These are phyloP conservation scores for Acorus gramineus DNA, from an alignment of 106 monocot genomes.

Conservation along the genomic window DNA sequence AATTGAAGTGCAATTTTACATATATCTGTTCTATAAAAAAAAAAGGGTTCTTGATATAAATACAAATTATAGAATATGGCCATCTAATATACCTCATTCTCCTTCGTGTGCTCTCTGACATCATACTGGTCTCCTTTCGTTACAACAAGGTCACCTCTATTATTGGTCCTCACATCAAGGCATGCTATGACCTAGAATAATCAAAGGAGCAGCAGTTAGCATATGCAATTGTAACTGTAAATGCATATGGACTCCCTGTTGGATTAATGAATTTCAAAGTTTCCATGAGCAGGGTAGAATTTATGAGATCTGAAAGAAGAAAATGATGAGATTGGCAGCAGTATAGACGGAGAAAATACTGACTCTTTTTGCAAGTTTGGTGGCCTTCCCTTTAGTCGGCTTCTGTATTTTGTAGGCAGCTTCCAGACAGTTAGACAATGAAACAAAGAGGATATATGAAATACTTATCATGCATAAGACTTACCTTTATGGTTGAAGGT, in stretches of 20 bases:
- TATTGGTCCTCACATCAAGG: conserved; percentile 93
- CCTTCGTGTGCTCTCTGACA: conserved; percentile 68
- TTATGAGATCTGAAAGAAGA: not conserved
- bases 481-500: conserved; percentile 46
- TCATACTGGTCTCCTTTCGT: conserved; percentile 99
- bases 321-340: not conserved
- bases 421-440: not conserved
- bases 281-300: too few relatives aligned
- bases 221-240: not conserved
- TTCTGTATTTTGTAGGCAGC: conserved; percentile 24
- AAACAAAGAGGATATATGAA: not conserved
- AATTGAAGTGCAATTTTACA: too few relatives aligned
- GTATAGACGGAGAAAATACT: conserved; percentile 3
- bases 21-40: too few relatives aligned
- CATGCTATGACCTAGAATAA: conserved; percentile 80
- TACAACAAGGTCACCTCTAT: conserved; percentile 91
- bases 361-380: conserved; percentile 92
- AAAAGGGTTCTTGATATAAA: too few relatives aligned
- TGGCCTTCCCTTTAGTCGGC: conserved; percentile 35
- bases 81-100: conserved; percentile 49
- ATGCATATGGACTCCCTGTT: not conserved
- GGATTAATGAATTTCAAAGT: too few relatives aligned
- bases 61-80: not conserved
- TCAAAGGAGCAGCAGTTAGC: conserved; percentile 5
- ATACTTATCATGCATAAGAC: not conserved